Percentiles rank a stretch among this genome's conserved stretches.
Conservation (phyloP, 2,329 filamentous ascomycete species). For the Fusarium sp. region DNA sequence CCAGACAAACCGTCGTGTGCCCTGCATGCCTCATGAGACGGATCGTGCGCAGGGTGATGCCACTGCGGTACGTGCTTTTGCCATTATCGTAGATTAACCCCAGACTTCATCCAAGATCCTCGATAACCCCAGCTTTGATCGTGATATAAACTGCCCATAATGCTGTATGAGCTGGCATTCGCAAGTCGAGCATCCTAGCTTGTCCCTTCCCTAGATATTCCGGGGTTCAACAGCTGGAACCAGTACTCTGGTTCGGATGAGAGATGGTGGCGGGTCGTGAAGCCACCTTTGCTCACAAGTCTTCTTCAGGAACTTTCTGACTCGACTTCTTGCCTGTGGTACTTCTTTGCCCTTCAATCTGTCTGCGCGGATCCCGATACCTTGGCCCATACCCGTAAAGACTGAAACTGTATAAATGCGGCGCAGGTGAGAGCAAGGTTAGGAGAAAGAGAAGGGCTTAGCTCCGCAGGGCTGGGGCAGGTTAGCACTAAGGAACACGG, state of each 20-base stretch:
- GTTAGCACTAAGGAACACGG: slow-evolving; percentile 12
- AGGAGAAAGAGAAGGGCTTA: slow-evolving; percentile 8
- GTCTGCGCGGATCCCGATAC: slow-evolving; percentile 29
- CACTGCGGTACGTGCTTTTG: slow-evolving; percentile 30
- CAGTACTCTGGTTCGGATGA: slow-evolving; percentile 2
- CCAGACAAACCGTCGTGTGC: slow-evolving; percentile 9
- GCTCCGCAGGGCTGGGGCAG: slow-evolving; percentile 20
- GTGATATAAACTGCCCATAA: slow-evolving; percentile 12
- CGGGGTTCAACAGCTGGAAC: neutral
- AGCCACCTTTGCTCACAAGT: neutral
- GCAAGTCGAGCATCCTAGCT: slow-evolving; percentile 1
- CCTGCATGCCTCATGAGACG: slow-evolving; percentile 37
- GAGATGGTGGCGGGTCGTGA: neutral
- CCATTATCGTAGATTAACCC: slow-evolving; percentile 30
- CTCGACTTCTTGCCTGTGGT: slow-evolving; percentile 23
- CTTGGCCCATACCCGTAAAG: slow-evolving; percentile 18
- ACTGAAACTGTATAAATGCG: slow-evolving; percentile 13
- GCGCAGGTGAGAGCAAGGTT: slow-evolving; percentile 26
- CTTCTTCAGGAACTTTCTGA: slow-evolving; percentile 7
- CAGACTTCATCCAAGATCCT: slow-evolving; percentile 29
- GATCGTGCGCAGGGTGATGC: slow-evolving; percentile 41
- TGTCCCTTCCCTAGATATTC: slow-evolving; percentile 12
- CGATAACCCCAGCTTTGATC: slow-evolving; percentile 32
- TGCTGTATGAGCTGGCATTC: slow-evolving; percentile 3
- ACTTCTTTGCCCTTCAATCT: neutral